Evolutionary conservation across 2,329 filamentous ascomycete species (phyloP).

Genomic region (Hypoxylon sp.): DNA sequence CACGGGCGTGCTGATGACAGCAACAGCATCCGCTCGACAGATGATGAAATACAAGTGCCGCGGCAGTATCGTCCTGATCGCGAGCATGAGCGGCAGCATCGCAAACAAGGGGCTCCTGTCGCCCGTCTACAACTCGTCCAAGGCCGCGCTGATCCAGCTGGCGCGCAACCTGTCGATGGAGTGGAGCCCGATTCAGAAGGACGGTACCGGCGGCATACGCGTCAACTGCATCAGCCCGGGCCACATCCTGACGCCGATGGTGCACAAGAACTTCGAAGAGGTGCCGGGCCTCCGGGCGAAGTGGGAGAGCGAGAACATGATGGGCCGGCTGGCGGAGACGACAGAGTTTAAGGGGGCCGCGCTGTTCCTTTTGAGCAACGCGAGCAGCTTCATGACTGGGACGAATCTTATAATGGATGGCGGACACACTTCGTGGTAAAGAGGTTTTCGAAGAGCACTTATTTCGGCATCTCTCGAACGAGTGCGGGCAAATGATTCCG

Average conservation of each 20-base stretch:
- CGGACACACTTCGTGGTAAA: constrained; percentile 42
- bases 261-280: constrained; percentile 74
- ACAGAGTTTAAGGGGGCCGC: constrained; percentile 71
- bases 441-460: not conserved
- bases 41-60: constrained; percentile 63
- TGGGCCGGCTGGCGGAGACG: constrained; percentile 69
- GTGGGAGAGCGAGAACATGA: constrained; percentile 81
- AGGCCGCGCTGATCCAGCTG: constrained; percentile 73
- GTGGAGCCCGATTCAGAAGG: constrained; percentile 62
- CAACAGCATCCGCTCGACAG: constrained; percentile 76
- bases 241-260: constrained; percentile 78
- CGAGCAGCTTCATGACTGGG: constrained; percentile 68
- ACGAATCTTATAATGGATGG: constrained; percentile 40
- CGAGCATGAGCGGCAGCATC: constrained; percentile 66
- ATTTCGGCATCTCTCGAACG: not conserved
- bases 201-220: constrained; percentile 67
- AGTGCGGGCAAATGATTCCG: not conserved
- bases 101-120: constrained; percentile 71
- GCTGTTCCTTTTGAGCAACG: constrained; percentile 70
- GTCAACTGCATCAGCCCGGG: constrained; percentile 78
- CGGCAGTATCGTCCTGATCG: constrained; percentile 69
- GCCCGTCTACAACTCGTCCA: constrained; percentile 73
- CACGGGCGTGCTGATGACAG: constrained; percentile 76
- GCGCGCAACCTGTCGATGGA: constrained; percentile 72
- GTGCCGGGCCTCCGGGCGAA: constrained; percentile 69